Conservation (phyloP, 164 flowering plant species). For the Liquidambar formosana region DNA sequence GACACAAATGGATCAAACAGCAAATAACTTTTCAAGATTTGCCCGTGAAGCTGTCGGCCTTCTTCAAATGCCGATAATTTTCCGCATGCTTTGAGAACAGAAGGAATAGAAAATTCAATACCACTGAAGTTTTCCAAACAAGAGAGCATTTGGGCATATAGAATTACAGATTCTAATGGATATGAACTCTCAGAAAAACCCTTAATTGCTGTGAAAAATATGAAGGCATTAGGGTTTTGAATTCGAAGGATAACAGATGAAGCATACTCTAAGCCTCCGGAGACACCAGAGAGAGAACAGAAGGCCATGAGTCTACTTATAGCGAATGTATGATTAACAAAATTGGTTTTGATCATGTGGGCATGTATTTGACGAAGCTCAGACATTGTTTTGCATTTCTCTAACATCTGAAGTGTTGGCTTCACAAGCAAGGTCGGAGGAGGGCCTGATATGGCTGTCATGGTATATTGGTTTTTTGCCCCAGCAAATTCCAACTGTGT, state of each 20-base stretch:
- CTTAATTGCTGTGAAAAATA: constrained; percentile 21
- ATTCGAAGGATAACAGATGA: constrained; percentile 15
- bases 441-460: no score
- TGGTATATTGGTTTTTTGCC: no score
- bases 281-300: constrained; percentile 19
- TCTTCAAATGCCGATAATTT: constrained; percentile 18
- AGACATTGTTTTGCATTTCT: constrained; percentile 20
- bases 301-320: constrained; percentile 15
- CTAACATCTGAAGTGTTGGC: constrained; percentile 10
- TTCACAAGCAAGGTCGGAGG: not conserved
- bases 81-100: constrained; percentile 32
- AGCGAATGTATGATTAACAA: constrained; percentile 14
- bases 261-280: constrained; percentile 19
- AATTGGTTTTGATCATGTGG: constrained; percentile 23
- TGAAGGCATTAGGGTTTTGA: constrained; percentile 25
- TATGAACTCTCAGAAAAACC: constrained; percentile 16
- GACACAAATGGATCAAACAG: constrained; percentile 21
- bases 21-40: constrained; percentile 20
- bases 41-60: constrained; percentile 32
- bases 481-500: no score
- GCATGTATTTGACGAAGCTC: constrained; percentile 27
- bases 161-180: constrained; percentile 10
- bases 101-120: constrained; percentile 29
- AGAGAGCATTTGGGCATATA: constrained; percentile 20
- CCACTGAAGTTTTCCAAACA: constrained; percentile 14